Base-by-base conservation (phyloP, 192 early-diverging fungal species). In the Backusella circina region DNA sequence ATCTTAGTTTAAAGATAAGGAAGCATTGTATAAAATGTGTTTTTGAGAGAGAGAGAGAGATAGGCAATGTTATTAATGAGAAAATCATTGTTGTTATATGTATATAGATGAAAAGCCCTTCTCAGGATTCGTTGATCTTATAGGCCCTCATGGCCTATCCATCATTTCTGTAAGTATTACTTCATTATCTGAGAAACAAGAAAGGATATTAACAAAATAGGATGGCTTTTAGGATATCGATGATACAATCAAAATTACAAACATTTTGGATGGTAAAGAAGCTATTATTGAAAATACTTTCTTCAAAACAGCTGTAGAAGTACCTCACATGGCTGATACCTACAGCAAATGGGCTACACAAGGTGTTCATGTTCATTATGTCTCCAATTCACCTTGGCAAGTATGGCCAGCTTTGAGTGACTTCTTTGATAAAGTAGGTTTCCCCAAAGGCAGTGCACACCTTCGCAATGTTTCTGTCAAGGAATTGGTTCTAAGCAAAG, bases 171-270 rank as follows among this genome's bases (percentile, higher is more conserved):
- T 61, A 61, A 61, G 26, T 61, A 61, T 61, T 7, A 12, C 2
- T 61, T 12, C 54, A 61, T 12, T 23, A 61, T 28, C 5, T 3
- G 23, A 28, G 8, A 13, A 26, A 4, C 0, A 9, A 61, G 21
- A 28, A 28, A 61, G 9, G 54, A 12, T 28, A 61, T 61, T 61
- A 26, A 61, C 54, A 51, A 51, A n/a, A 21, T 21, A 21, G 10
- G 15, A 51, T 23, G 21, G 7, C 21, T 51, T 51, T 21, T 51
- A 61, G 54, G 93, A 94, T 74, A 93, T 98, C 47, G 97, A 98
- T 79, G 97, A 98, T 75, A 98, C 97, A 6, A 98, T 98, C 83
- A 97, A 97, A 79, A 85, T 93, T 16, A 95, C 95, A 3, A 87
- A 92, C 50, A 92, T 98, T 37, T 86, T 90, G 2, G 88, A 82